phyloP scores from a whole-genome alignment of 2,329 filamentous ascomycete genomes.

The Fusarium abutilonis region DNA sequence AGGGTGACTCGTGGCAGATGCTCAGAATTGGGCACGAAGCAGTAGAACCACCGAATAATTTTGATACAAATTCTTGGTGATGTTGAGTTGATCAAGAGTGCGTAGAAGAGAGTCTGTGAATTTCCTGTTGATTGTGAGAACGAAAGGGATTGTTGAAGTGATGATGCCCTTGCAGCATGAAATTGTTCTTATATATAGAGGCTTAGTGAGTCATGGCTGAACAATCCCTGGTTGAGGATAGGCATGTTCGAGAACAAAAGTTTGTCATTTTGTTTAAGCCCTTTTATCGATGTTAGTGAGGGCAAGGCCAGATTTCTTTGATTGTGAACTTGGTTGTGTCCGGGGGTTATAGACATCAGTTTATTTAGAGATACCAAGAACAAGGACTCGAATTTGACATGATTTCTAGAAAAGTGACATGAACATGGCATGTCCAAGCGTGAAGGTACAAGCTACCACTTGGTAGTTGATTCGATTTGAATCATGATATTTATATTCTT shows the following conservation, averaged over 20 bases:
- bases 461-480: neutral
- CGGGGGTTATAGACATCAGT: neutral
- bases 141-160: neutral
- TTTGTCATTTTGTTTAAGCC: neutral
- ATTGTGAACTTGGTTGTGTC: neutral
- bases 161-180: neutral
- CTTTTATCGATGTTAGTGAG: slow-evolving; percentile 2
- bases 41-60: slow-evolving; percentile 30
- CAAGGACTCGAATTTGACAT: neutral
- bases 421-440: neutral
- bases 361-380: neutral
- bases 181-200: neutral
- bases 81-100: neutral
- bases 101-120: neutral
- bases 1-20: neutral
- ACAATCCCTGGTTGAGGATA: neutral
- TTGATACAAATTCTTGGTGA: slow-evolving; percentile 32
- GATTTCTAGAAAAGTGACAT: neutral
- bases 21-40: neutral
- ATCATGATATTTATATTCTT: neutral
- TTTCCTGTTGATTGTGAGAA: neutral
- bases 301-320: neutral
- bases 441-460: neutral
- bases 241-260: neutral
- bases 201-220: neutral